Evolutionary conservation across 225 moss, liverwort and hornwort species (phyloP).

Genomic region (Asterella californica): DNA sequence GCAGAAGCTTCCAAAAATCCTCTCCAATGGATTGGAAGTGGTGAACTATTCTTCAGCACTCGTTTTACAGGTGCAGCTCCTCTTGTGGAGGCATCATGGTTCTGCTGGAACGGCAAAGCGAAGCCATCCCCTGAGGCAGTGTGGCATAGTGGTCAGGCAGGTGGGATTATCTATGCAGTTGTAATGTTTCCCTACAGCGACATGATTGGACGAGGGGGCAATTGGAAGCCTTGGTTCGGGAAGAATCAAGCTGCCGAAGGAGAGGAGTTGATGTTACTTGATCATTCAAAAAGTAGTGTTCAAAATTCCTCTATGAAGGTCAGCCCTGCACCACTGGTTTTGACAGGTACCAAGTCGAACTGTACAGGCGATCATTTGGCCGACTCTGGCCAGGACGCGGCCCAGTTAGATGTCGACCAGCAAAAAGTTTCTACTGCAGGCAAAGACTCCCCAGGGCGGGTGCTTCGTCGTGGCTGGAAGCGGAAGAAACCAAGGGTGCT

Average conservation of each 20-base stretch:
- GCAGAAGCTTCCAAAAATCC: slow-evolving; percentile 50
- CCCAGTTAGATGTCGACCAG: slow-evolving; percentile 50
- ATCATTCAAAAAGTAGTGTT: slow-evolving; percentile 6
- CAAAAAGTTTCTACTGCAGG: slow-evolving; percentile 35
- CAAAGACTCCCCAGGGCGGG: slow-evolving; percentile 46
- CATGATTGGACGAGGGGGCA: slow-evolving; percentile 90
- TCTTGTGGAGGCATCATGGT: slow-evolving; percentile 84
- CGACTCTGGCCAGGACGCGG: slow-evolving; percentile 10
- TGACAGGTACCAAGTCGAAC: not conserved
- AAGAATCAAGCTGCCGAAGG: slow-evolving; percentile 33
- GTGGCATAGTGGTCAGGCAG: slow-evolving; percentile 50
- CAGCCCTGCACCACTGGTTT: slow-evolving; percentile 3
- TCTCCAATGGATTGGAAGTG: slow-evolving; percentile 86
- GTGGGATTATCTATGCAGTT: slow-evolving; percentile 74
- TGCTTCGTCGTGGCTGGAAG: slow-evolving; percentile 75
- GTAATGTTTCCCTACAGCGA: slow-evolving; percentile 97
- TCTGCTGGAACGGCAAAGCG: slow-evolving; percentile 71
- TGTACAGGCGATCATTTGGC: not conserved
- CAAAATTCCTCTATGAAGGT: not conserved
- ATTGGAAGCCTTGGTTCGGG: slow-evolving; percentile 59
- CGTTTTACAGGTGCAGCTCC: slow-evolving; percentile 39
- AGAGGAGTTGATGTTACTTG: slow-evolving; percentile 19
- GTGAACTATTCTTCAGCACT: slow-evolving; percentile 78
- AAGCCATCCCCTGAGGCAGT: slow-evolving; percentile 46
- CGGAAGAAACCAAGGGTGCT: slow-evolving; percentile 67